Conservation (phyloP, 306 rosid species). For the Crotalaria pallida region DNA sequence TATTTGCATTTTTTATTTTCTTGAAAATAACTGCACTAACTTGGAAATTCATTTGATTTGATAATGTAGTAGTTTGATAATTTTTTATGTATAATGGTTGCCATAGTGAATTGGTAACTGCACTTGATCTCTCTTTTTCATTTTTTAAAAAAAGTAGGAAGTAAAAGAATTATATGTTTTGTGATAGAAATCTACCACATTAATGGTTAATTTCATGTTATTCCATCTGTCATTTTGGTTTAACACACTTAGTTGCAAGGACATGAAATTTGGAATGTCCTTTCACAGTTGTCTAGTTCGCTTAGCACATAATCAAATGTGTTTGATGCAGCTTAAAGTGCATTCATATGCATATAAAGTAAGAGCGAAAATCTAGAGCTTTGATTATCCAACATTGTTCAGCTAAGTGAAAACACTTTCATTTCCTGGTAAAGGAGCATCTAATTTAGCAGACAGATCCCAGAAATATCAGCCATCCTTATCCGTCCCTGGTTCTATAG, state of each 20-base stretch:
- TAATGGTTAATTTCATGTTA: too few species aligned
- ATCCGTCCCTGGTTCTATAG: background rate
- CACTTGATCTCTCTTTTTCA: constrained; percentile 1
- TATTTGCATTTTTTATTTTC: background rate
- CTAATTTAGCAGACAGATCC: background rate
- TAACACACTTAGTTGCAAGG: background rate
- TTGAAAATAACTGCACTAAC: background rate
- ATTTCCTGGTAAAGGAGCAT: constrained; percentile 11
- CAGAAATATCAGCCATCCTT: background rate
- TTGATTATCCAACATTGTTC: background rate
- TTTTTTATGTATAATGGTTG: constrained; percentile 14
- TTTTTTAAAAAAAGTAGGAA: background rate
- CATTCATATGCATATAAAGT: background rate
- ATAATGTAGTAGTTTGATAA: constrained; percentile 1
- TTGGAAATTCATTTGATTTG: constrained; percentile 17
- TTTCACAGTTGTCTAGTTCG: background rate
- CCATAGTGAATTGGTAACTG: constrained; percentile 3
- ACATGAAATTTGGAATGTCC: constrained; percentile 9
- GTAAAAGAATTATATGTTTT: too few species aligned
- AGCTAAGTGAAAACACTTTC: background rate
- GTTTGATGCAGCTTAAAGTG: constrained; percentile 12
- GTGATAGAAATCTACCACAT: too few species aligned
- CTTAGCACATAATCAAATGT: background rate
- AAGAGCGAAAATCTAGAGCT: background rate
- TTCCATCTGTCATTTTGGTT: background rate